Base-by-base conservation (phyloP, 225 moss, liverwort and hornwort species). In the Pseudisothecium myosuroides region DNA sequence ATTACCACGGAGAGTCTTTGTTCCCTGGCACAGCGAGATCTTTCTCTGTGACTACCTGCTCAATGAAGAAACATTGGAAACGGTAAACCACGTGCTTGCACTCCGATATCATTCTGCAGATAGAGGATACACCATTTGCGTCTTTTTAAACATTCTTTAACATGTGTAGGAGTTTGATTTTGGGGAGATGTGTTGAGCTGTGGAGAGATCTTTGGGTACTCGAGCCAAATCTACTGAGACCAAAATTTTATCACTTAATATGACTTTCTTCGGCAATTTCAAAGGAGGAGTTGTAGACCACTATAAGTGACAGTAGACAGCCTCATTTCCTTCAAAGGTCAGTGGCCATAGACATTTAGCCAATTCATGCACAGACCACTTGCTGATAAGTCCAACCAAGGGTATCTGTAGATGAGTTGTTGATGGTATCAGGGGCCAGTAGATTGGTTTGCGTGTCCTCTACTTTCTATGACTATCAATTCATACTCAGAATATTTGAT, bases 11-110 rank as follows among this genome's bases (percentile, higher is more conserved):
- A 95, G 99, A 93, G 99, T 97, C 7, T 96, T 95, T 78, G 90
- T 96, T 87, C 95, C 96, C 32, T 99, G 99, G 99, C 94, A 95
- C 80, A 85, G 92, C 56, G 94, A 94, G 52, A 88, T 87, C 78
- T 91, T 90, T 88, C 91, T 99, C 61, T 97, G 95, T 88, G 99
- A 99, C 87, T 99, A 99, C 83, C 90, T 99, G 81, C 94, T 97
- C 61, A 91, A 88, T 32, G 88, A 91, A 85, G 99, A 99, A 92
- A 95, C 91, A 68, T 82, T 99, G 86, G 91, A 95, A 94, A 97
- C 92, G 88, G 89, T 87, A 88, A 83, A 65, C 55, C 36, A 80
- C 76, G 68, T 76, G 8, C 84, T 85, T 54, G 68, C 73, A 68
- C 73, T 83, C n/a, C 29, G 59, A 41, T 66, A 62, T 26, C 79